Evolutionary conservation across 495 filamentous ascomycete species (phyloP).

Genomic region (Chlorociboria aeruginascens): DNA sequence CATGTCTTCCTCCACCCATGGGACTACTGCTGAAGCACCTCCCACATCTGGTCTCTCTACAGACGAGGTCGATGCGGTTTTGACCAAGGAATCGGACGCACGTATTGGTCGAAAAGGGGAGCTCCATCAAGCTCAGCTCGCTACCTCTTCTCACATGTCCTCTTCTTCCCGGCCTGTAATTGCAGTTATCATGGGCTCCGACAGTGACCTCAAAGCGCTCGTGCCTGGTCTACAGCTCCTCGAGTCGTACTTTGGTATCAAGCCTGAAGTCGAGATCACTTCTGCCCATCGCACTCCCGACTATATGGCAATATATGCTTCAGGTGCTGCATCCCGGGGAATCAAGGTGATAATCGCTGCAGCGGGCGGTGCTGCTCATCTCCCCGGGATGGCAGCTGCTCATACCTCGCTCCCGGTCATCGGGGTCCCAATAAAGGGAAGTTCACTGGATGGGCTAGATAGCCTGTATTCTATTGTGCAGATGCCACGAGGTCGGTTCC

Average conservation of each 20-base stretch:
- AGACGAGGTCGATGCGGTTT: too few species aligned
- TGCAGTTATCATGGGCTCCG: background rate
- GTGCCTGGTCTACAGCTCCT: background rate
- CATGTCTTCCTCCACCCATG: too few species aligned
- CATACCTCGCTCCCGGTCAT: conserved; percentile 85
- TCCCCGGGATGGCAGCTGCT: conserved; percentile 86
- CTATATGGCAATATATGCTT: background rate
- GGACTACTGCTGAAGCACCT: too few species aligned
- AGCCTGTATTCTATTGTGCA: conserved; percentile 83
- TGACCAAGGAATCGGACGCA: too few species aligned
- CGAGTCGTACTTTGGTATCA: background rate
- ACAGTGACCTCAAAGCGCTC: background rate
- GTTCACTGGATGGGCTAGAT: conserved; percentile 76
- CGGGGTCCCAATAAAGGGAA: conserved; percentile 83
- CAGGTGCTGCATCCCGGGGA: background rate
- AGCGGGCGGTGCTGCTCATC: conserved; percentile 82
- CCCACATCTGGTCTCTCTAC: too few species aligned
- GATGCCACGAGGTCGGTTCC: conserved; percentile 52
- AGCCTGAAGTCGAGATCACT: background rate
- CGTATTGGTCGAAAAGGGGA: too few species aligned
- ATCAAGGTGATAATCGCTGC: conserved; percentile 27
- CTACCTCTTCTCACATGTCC: too few species aligned
- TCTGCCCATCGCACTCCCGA: background rate
- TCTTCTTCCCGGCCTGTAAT: background rate
- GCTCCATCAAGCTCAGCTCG: too few species aligned